Evolutionary conservation across 75 land plant species (phyloP).

Genomic region (Sequoiadendron giganteum): DNA sequence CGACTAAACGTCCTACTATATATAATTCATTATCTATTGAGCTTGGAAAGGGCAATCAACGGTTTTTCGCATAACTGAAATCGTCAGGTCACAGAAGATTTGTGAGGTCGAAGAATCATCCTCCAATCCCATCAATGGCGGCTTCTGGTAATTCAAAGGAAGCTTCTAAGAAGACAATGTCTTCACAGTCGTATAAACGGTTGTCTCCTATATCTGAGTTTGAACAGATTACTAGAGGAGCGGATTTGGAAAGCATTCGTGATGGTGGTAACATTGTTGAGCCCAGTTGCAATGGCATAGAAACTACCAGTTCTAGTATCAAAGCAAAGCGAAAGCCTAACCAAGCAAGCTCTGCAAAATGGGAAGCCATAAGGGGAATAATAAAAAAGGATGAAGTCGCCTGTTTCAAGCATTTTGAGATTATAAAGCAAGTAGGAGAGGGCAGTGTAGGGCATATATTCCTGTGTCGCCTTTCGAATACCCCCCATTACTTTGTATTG

Average conservation of each 20-base stretch:
- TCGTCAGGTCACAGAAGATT: too few relatives aligned
- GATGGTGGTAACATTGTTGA: background rate
- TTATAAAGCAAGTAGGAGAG: background rate
- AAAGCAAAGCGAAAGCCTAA: background rate
- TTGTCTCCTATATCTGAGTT: too few relatives aligned
- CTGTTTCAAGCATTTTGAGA: background rate
- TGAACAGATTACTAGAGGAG: too few relatives aligned
- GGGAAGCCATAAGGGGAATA: background rate
- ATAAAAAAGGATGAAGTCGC: background rate
- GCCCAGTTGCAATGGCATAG: background rate
- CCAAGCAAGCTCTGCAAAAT: background rate
- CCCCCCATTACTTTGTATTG: background rate
- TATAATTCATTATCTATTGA: too few relatives aligned
- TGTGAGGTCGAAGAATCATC: too few relatives aligned
- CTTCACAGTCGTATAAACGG: too few relatives aligned
- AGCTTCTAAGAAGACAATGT: too few relatives aligned
- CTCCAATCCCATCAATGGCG: too few relatives aligned
- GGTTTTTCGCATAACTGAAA: too few relatives aligned
- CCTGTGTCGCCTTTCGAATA: background rate
- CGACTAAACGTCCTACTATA: too few relatives aligned
- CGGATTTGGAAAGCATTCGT: background rate
- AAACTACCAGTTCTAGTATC: background rate
- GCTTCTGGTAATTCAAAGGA: too few relatives aligned
- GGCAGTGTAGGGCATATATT: background rate
- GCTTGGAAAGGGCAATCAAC: too few relatives aligned